These are phyloP conservation scores for Mycena vitilis DNA, from an alignment of 768 basidiomycete genomes.

Conservation along the genomic window DNA sequence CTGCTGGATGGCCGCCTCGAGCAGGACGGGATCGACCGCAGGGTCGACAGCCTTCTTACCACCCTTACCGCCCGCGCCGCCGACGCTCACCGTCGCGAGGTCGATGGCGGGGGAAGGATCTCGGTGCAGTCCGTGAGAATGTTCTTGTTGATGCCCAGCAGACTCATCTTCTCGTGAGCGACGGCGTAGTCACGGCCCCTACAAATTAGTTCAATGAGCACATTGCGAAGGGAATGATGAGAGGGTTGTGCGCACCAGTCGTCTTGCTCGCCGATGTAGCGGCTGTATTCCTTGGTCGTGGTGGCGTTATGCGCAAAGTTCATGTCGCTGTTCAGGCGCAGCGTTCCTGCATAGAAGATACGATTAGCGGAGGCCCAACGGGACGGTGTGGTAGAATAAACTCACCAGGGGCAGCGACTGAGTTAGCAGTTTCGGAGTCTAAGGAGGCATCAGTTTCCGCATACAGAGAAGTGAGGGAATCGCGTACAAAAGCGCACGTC, in stretches of 20 bases:
- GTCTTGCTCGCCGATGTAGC: not conserved
- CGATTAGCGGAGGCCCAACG: not conserved
- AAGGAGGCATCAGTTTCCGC: too few relatives aligned
- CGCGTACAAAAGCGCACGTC: constrained; percentile 1
- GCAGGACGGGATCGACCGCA: not conserved
- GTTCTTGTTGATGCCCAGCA: not conserved
- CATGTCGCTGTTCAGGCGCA: not conserved
- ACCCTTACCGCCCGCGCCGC: not conserved
- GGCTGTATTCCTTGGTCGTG: not conserved
- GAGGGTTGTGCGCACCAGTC: not conserved
- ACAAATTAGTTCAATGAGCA: not conserved
- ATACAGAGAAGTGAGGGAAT: too few relatives aligned
- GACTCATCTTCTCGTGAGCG: constrained; percentile 23
- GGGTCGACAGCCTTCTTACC: not conserved
- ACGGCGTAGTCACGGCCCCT: constrained; percentile 1
- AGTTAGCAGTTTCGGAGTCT: not conserved
- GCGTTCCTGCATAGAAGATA: not conserved
- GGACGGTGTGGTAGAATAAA: not conserved
- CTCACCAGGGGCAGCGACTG: not conserved
- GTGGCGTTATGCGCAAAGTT: not conserved
- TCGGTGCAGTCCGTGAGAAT: constrained; percentile 14
- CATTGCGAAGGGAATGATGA: not conserved
- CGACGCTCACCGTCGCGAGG: not conserved
- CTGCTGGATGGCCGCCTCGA: constrained; percentile 1
- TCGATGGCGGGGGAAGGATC: constrained; percentile 9